Evolutionary conservation across 2,329 filamentous ascomycete species (phyloP).

Genomic region (Trichoderma koningiopsis): DNA sequence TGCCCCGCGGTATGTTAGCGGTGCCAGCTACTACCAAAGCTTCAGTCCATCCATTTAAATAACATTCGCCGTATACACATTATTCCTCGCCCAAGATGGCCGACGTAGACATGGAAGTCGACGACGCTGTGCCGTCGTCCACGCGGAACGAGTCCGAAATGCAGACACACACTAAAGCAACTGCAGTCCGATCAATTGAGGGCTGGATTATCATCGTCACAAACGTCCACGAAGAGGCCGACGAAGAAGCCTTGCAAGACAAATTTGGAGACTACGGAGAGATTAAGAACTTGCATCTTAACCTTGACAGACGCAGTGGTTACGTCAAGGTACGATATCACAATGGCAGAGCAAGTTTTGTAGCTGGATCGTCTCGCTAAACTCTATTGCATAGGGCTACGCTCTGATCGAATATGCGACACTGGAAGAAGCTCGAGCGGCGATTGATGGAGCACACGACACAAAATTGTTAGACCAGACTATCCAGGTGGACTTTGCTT

Average conservation of each 20-base stretch:
- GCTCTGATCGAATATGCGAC: conserved; percentile 83
- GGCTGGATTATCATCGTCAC: conserved; percentile 88
- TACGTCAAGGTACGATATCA: conserved; percentile 72
- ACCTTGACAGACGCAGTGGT: conserved; percentile 78
- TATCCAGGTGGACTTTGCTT: conserved; percentile 79
- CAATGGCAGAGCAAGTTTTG: neutral
- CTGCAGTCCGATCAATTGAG: conserved; percentile 82
- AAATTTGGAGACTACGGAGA: conserved; percentile 82
- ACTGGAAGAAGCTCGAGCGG: conserved; percentile 75
- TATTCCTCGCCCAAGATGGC: conserved; percentile 45
- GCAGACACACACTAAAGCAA: conserved; percentile 72
- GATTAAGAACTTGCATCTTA: conserved; percentile 84
- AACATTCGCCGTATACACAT: neutral
- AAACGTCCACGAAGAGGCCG: conserved; percentile 85
- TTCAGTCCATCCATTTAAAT: conserved; percentile 3
- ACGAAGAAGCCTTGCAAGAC: conserved; percentile 80
- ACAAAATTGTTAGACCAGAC: conserved; percentile 81
- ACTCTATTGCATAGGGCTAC: conserved; percentile 64
- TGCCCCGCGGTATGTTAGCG: conserved; percentile 13
- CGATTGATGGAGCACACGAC: conserved; percentile 76
- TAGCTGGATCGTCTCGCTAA: neutral
- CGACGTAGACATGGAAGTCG: conserved; percentile 63
- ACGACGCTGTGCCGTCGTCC: conserved; percentile 45
- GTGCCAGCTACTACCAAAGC: neutral
- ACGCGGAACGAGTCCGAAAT: conserved; percentile 62